Base-by-base conservation (phyloP, 805 yeast genomes). In the Vanderwaltozyma tropicalis region DNA sequence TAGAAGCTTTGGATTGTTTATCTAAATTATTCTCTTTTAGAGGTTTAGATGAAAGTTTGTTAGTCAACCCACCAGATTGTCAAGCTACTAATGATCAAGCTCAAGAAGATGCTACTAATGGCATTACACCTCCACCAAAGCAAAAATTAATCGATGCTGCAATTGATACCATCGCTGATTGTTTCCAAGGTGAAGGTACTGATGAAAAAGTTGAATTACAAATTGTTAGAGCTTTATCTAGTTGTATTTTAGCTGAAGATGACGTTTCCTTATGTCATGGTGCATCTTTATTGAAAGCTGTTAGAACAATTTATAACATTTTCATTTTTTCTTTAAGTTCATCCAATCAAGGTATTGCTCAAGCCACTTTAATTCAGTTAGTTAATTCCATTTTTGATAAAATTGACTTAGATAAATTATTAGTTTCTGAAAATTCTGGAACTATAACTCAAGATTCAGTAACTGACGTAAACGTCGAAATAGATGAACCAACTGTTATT, bases 111-210 rank as follows among this genome's bases (percentile, higher is more conserved):
- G 28, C 47, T 3, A 42, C 52, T 4, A 48, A 57, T 8, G 67
- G 69, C 28, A 72, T 74, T 14, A 67, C 74, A 0, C 75, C 72
- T 1, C 74, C 72, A 8, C 72, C 72, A 20, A 72, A 72, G 33
- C 68, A 76, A 15, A 69, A 71, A 17, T 54, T 85, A 42, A 77
- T 92, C 22, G 92, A 84, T 55, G 81, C 82, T 18, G 86, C 94
- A 0, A 82, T 89, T 30, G 81, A 80, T 45, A 82, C 87, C 13
- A 83, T 88, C 17, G 75, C 92, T 18, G 76, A 80, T 19, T 82
- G 94, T 46, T 89, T 85, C 57, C 84, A 80, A 43, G 94, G 94
- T 29, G 98, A 92, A 59, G 86, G 87, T 1, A 86, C 97, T 0
- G 94, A 88, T 55, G 83, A 83, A 18, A 77, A 72, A 40, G 76